Conservation (phyloP, 2,329 filamentous ascomycete species). For the Chrysoporthe deuterocubensis region DNA sequence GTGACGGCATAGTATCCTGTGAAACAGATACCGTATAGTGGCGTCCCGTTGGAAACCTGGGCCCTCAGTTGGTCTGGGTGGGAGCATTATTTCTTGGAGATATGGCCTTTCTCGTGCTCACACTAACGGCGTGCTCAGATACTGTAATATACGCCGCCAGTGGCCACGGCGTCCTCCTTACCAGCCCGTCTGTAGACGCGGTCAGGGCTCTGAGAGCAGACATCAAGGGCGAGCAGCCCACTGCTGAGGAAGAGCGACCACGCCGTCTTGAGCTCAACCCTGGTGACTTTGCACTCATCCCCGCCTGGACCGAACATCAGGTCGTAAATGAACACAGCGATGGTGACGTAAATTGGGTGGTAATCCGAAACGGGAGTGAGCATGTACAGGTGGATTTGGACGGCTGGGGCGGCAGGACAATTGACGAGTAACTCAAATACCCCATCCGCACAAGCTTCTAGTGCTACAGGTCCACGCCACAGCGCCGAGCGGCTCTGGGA, state of each 20-base stretch:
- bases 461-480: not conserved
- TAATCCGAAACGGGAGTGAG: constrained; percentile 63
- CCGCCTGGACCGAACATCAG: constrained; percentile 73
- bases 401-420: constrained; percentile 58
- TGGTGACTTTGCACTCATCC: constrained; percentile 73
- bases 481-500: not conserved
- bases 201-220: constrained; percentile 25
- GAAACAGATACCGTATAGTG: not conserved
- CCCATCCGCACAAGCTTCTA: not conserved
- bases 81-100: not conserved
- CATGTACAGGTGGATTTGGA: constrained; percentile 66
- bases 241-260: constrained; percentile 49
- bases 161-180: constrained; percentile 65
- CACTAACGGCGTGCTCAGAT: constrained; percentile 46
- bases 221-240: constrained; percentile 21
- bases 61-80: not conserved
- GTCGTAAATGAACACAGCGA: constrained; percentile 63
- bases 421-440: constrained; percentile 5
- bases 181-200: constrained; percentile 45
- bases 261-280: constrained; percentile 60
- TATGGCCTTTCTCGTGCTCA: constrained; percentile 4
- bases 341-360: constrained; percentile 64
- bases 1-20: not conserved
- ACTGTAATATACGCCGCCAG: constrained; percentile 69
- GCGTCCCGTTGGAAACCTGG: not conserved